A percentile compares a stretch with the other conserved stretches of the same genome.
Evolutionary conservation across 2,329 filamentous ascomycete genomes (phyloP).

Genomic region (Fusarium piperis): DNA sequence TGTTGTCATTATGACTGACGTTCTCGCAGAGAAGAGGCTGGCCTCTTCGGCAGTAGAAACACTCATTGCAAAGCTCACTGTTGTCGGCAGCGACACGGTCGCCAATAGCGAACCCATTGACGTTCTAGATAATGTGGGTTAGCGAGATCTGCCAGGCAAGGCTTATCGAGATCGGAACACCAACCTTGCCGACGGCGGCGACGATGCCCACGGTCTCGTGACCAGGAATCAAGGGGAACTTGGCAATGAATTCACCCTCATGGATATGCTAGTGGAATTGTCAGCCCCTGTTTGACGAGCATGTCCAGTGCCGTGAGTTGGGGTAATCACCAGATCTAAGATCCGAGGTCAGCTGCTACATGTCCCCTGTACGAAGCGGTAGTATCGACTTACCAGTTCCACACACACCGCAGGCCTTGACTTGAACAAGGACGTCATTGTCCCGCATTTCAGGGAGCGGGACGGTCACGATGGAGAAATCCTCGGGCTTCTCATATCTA

Average conservation of each 20-base stretch:
- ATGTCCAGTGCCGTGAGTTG: background rate
- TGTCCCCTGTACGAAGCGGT: background rate
- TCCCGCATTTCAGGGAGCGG: conserved; percentile 69
- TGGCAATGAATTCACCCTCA: conserved; percentile 72
- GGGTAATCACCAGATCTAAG: conserved; percentile 49
- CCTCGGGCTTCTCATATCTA: conserved; percentile 70
- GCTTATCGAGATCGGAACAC: background rate
- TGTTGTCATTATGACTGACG: conserved; percentile 33
- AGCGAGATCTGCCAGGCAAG: conserved; percentile 1
- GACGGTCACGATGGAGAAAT: conserved; percentile 68
- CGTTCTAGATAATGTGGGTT: conserved; percentile 50
- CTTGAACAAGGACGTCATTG: conserved; percentile 71
- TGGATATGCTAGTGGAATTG: conserved; percentile 61
- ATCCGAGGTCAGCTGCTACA: conserved; percentile 33
- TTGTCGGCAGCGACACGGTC: conserved; percentile 73
- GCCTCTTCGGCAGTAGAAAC: conserved; percentile 78
- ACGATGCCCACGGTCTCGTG: conserved; percentile 76
- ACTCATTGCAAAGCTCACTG: conserved; percentile 74
- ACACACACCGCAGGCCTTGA: conserved; percentile 73
- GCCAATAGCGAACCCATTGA: conserved; percentile 68
- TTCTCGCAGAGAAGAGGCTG: conserved; percentile 75
- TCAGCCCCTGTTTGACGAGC: conserved; percentile 2
- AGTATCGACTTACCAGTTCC: conserved; percentile 58
- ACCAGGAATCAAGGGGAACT: conserved; percentile 74
- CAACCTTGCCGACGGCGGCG: conserved; percentile 61